Base-by-base conservation (phyloP, 805 yeast species). In the Metschnikowia lochheadii region DNA sequence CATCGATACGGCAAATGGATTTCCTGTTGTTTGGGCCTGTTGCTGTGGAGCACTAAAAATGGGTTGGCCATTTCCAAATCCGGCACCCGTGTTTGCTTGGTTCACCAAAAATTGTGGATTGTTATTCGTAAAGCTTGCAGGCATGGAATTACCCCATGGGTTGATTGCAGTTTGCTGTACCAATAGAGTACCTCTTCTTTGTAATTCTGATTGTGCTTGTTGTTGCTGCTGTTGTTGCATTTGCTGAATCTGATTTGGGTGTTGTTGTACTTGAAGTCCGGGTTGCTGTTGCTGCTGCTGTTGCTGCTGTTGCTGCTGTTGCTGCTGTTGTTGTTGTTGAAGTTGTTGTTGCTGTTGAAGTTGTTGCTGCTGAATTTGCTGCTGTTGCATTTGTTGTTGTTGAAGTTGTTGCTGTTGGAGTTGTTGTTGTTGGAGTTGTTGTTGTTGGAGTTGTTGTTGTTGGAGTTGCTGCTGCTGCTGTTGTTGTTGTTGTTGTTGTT, bases 21-120 rank as follows among this genome's bases (percentile, higher is more conserved):
- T 56, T 6, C 52, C 47, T 3, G 54, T 57, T 3, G 51, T 47
- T 21, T 40, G 50, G 13, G 50, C 50, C 18, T 43, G 48, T 31
- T 49, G 51, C 40, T 51, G 58, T 43, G 63, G 66, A 23, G 54
- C 58, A 31, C 55, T 61, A n/a, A 49, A 45, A 49, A 62, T 37
- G 5, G 40, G 49, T 29, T 55, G 60, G 6, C 67, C 70, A 58
- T 74, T 78, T 1, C 85, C 85, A 63, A 82, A 81, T 0, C 86
- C 87, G 34, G 76, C 76, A 13, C 85, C 85, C 5, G 85, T 81
- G 54, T 66, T 73, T 3, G 71, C 59, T 15, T 68, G 58, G 20
- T 42, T 49, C 10, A 46, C 26, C 23, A 11, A 33, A 43, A 31
- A 34, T 35, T 40, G 58, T 8, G 47, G 55, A 49, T 47, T 50